Evolutionary conservation across 1,284 basidiomycete genomes (phyloP), one percentile per base, ranked within the genome.

Genomic region (Ceratobasidium sp.): DNA sequence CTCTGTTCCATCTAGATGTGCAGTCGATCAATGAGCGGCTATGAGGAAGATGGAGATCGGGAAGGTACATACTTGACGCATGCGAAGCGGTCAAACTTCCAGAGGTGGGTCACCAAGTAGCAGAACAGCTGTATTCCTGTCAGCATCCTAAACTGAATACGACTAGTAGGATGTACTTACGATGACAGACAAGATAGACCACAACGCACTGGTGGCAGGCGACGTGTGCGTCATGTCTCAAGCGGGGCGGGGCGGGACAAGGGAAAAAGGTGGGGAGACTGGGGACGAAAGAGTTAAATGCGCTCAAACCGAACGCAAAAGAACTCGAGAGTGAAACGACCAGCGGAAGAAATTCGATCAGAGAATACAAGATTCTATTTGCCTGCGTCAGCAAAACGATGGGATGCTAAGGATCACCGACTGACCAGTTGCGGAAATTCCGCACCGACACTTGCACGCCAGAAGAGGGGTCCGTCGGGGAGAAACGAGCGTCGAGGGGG

Each of bases 61-160:
- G n/a, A 68, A n/a, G 13, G n/a, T 46, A 64, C 79, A 15, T 44
- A 79, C 79, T 65, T 74, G 7, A 75, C 40, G 46, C 70, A 73
- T 26, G 56, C 57, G n/a, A 78, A 79, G 23, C 77, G 52, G 48
- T 79, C 79, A 64, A 78, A 79, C 56, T 66, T 76, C 78, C 75
- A 79, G 7, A 79, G 46, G 56, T 79, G 79, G 9, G 67, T 65
- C 12, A 76, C 56, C n/a, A 76, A 57, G 46, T 78, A 73, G 68
- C 59, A 70, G 44, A 78, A 70, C 38, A 73, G 52, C 73, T 73
- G 40, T 15, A 23, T 52, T 1, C 15, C 7, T 46, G 5, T 38
- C 56, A 50, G n/a, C 23, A 61, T 33, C 48, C n/a, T 23, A 20
- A 56, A n/a, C n/a, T 10, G 42, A 17, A 20, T 20, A 38, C 44